Evolutionary conservation across 495 filamentous ascomycete species (phyloP), one percentile per base, ranked within the genome.

Genomic region (Terfezia claveryi): DNA sequence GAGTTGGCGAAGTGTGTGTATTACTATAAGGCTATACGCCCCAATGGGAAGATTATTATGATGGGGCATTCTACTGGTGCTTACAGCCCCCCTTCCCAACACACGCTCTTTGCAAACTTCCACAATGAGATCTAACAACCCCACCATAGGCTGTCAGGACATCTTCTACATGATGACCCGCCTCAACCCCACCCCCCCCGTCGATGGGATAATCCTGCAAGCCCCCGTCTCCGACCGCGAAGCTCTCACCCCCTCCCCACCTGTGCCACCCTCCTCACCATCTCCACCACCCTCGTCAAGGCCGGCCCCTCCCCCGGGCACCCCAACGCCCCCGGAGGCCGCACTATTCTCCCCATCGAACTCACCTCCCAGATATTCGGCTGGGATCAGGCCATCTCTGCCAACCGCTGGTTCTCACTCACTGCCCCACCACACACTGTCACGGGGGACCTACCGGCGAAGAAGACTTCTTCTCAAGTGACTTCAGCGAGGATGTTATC

Each of bases 391-490:
- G 14, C 41, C 14, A 46, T 46, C 8, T 14, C 12, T 9, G 41
- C 41, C 14, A 20, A 5, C 14, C 12, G 50, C 37, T 57, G 58
- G 56, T 61, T 58, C 44, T 54, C 51, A 14, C 44, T 62, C 23
- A 54, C 59, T 5, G 58, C 55, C 10, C 58, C 60, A 17, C 49
- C 59, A 23, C 52, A 55, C 38, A 46, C 52, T 4, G 50, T 50
- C 9, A 54, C 52, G 12, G 53, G 55, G 14, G 55, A 8, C 52
- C 56, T 36, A 73, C 70, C 6, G 81, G 84, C 11, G 80, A 81
- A 51, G 89, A 98, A 68, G 91, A 96, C 66, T 82, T 83, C 58
- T 98, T 95, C 69, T 85, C 81, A 56, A 82, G 82, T 8, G 85
- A 89, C 65, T 68, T 93, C 50, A 64, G 66, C 0, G 27, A 32